phyloP scores from a whole-genome alignment of 805 yeast species.

The Schwanniomyces vanrijiae region DNA sequence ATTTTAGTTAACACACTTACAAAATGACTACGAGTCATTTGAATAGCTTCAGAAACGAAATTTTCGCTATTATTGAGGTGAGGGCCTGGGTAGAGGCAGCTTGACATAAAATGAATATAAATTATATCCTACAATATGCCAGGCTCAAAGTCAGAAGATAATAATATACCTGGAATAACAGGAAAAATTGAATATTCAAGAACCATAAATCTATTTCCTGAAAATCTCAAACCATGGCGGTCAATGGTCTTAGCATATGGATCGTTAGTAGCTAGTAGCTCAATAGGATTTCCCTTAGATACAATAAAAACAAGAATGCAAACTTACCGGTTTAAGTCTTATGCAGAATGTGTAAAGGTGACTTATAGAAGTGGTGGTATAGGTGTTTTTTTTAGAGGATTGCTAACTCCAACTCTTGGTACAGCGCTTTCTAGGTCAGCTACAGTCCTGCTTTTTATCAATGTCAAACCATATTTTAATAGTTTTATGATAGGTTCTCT shows the following conservation, averaged over 20 bases:
- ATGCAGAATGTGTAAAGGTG: constrained; percentile 49
- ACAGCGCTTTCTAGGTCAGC: constrained; percentile 60
- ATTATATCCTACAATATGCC: neutral
- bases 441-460: constrained; percentile 57
- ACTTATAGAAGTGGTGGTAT: constrained; percentile 60
- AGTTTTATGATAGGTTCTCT: neutral
- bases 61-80: neutral
- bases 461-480: constrained; percentile 36
- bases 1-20: no score
- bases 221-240: constrained; percentile 43
- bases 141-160: neutral
- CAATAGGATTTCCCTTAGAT: constrained; percentile 71
- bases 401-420: constrained; percentile 61
- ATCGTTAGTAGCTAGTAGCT: constrained; percentile 55
- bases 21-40: neutral
- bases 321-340: constrained; percentile 57
- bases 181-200: neutral
- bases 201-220: constrained; percentile 36
- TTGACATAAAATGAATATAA: neutral
- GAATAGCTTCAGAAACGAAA: no score
- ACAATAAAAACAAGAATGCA: constrained; percentile 77
- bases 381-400: constrained; percentile 65
- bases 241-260: constrained; percentile 56
- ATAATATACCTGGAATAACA: neutral
- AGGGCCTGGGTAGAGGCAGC: neutral